Conservation (phyloP, 371 early-diverging fungal species). For the Actinomucor elegans region DNA sequence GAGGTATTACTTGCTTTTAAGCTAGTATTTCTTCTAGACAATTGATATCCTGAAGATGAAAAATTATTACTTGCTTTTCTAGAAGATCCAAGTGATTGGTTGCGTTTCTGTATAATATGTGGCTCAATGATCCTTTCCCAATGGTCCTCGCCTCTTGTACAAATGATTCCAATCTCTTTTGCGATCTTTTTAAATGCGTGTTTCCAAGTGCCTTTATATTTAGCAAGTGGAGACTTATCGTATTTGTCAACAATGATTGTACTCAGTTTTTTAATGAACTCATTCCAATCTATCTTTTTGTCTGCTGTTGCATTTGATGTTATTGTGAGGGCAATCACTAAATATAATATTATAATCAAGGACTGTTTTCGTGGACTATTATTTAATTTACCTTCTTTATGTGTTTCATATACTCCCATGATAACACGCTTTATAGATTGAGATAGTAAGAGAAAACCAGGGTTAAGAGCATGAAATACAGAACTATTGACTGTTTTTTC, state of each 20-base stretch:
- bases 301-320: conserved; percentile 16
- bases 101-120: conserved; percentile 9
- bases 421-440: conserved; percentile 8
- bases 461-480: conserved; percentile 3
- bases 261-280: conserved; percentile 15
- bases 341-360: conserved; percentile 11
- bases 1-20: conserved; percentile 3
- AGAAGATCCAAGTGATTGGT: conserved; percentile 7
- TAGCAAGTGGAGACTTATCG: conserved; percentile 14
- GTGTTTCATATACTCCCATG: conserved; percentile 8
- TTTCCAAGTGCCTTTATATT: conserved; percentile 12
- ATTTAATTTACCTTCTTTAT: conserved; percentile 6
- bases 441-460: conserved; percentile 4
- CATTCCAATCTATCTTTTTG: conserved; percentile 14
- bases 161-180: conserved; percentile 11
- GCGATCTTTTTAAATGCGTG: conserved; percentile 13
- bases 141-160: conserved; percentile 15
- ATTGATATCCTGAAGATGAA: conserved; percentile 5
- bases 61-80: conserved; percentile 12
- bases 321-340: conserved; percentile 13
- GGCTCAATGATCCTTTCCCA: conserved; percentile 10
- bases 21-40: conserved; percentile 5
- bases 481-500: conserved; percentile 6
- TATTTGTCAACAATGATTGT: conserved; percentile 13
- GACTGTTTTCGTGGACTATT: conserved; percentile 10